Evolutionary conservation across 2,329 filamentous ascomycete genomes (phyloP), one percentile per base, ranked within the genome.

Genomic region (Emergomyces orientalis): DNA sequence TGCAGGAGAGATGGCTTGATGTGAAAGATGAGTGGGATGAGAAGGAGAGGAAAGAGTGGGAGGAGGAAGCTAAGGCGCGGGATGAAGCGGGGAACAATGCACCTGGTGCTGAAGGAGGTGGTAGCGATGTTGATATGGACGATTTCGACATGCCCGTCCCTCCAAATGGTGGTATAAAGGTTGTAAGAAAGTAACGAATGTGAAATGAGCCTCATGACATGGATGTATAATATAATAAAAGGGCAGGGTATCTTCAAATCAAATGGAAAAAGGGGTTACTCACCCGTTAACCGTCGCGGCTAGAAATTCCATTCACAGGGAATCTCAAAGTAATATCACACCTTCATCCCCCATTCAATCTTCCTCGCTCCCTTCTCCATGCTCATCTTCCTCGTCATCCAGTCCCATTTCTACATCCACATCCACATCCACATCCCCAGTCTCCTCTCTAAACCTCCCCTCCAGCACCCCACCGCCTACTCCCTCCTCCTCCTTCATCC

Each of bases 1-100:
- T 97, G 66, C 94, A 99, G 76, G 94, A 99, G 78, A 83, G 94
- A 65, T 99, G 94, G 94, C 79, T 99, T 39, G 93, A 97, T 76
- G 82, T 87, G 49, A 94, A 92, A 73, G 92, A 92, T 19, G 90
- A 88, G 67, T 91, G 90, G 71, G 94, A 99, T 74, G 87, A 88
- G 68, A 78, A 86, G 64, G 94, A 97, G 79, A 80, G 82, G 63
- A 84, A 85, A 71, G 84, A 88, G 62, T 86, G 87, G 79, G 89
- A 92, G 70, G 87, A 89, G 69, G 89, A 95, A 75, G 85, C 84
- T 41, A 86, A 83, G 69, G 75, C 77, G 61, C 76, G 75, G 60
- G 73, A 79, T 58, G 70, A 74, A 43, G 73, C 74, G 37, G 72
- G 65, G 3, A 66, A 69, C 51, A 45, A 62, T 34, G 61, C 62